These are phyloP conservation scores for Hemisphaericaspora subhashii DNA, from an alignment of 1,139 yeast species.

Conservation along the genomic window DNA sequence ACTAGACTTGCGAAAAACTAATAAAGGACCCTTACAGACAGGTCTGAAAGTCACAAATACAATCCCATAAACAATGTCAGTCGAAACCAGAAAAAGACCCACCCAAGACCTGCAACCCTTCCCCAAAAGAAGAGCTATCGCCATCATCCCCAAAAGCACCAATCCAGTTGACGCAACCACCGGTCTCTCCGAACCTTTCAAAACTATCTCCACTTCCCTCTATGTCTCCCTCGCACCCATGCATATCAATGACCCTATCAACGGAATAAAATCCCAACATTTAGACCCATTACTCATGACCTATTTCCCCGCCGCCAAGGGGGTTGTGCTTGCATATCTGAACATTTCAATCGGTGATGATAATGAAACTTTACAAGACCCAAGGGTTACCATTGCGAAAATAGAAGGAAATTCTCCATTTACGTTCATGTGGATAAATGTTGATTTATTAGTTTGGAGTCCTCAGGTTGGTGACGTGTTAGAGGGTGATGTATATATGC, in stretches of 20 bases:
- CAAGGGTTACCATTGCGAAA: constrained; percentile 50
- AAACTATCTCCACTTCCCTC: constrained; percentile 58
- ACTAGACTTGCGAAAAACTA: background rate
- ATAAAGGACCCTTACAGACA: background rate
- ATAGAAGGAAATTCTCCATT: constrained; percentile 84
- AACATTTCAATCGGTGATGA: constrained; percentile 48
- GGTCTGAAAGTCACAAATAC: background rate
- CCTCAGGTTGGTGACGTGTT: constrained; percentile 82
- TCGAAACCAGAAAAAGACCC: constrained; percentile 15
- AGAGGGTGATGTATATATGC: constrained; percentile 88
- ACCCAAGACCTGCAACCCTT: constrained; percentile 6
- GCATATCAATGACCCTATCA: constrained; percentile 63
- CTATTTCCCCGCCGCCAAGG: constrained; percentile 68
- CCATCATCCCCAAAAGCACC: constrained; percentile 26
- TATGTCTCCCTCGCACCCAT: constrained; percentile 88
- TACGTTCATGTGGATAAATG: constrained; percentile 81
- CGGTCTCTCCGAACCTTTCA: constrained; percentile 64
- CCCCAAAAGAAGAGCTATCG: constrained; percentile 20
- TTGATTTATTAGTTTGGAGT: constrained; percentile 85
- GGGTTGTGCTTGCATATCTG: constrained; percentile 80
- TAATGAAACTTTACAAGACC: constrained; percentile 25
- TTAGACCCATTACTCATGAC: constrained; percentile 87
- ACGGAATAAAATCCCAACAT: constrained; percentile 84
- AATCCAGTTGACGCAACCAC: constrained; percentile 33
- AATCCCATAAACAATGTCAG: constrained; percentile 13